Evolutionary conservation across 495 filamentous ascomycete species (phyloP), one percentile per base, ranked within the genome.

Genomic region (Lophiotrema nucula): DNA sequence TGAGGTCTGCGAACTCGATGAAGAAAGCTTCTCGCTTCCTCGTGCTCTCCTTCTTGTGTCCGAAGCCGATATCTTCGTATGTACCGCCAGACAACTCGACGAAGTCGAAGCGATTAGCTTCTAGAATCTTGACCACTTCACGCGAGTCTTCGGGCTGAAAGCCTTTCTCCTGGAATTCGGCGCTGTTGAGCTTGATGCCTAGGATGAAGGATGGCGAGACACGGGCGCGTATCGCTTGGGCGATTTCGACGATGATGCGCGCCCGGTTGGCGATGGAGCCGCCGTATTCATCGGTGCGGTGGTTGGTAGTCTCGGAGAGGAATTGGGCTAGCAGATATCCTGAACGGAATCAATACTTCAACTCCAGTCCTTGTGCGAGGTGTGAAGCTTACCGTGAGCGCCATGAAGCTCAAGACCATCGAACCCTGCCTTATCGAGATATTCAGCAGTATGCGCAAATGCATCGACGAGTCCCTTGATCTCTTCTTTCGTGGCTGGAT

Each of bases 291-390:
- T 87, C 84, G 0, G 76, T 82, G 16, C 84, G 79, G 49, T 68
- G 73, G 63, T 87, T 88, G 10, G 83, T 85, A 0, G 75, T 73
- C 1, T 70, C 71, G 10, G 83, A 79, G 18, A 88, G 69, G 70
- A 89, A 88, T 69, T 88, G 78, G 28, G 85, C 73, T 12, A 88
- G 68, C n/a, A 89, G 77, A 64, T 88, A 89, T n/a, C 86, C 53
- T 55, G 19, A 83, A 8, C 26, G 22, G 18, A 33, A 53, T 42
- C n/a, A 41, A 66, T 26, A 18, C 5, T 37, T n/a, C 33, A 11
- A 35, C 31, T n/a, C n/a, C 31, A 6, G 19, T 26, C 18, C 23
- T 47, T 22, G 4, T 47, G 23, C 23, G 18, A 47, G 19, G 16
- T 5, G 18, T 13, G 44, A 19, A 22, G n/a, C 28, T 26, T 42